Conservation (phyloP, 257 asterid species). For the Ilex aquifolium region DNA sequence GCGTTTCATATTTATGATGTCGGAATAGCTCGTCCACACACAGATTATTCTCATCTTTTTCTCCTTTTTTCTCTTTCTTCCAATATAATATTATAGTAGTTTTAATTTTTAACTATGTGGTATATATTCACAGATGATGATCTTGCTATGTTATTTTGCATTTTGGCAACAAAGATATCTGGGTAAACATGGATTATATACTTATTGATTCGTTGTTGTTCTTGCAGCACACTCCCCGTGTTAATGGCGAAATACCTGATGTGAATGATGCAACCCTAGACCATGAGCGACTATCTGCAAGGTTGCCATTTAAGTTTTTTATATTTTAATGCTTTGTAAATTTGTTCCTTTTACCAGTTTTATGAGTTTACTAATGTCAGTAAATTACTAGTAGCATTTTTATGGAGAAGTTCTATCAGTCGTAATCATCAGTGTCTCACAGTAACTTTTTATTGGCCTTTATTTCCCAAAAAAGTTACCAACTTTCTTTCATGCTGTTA, state of each 20-base stretch:
- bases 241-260: slow-evolving; percentile 72
- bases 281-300: slow-evolving; percentile 75
- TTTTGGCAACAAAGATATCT: slow-evolving; percentile 8
- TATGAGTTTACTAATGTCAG: too few relatives aligned
- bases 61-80: not conserved
- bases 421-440: too few relatives aligned
- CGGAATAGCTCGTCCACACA: too few relatives aligned
- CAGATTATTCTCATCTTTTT: too few relatives aligned
- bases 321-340: not conserved
- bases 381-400: too few relatives aligned
- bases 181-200: not conserved
- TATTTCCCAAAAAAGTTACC: too few relatives aligned
- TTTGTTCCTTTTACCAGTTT: not conserved
- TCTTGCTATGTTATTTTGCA: not conserved
- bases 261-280: slow-evolving; percentile 78
- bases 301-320: slow-evolving; percentile 43
- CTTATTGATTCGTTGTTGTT: slow-evolving; percentile 23
- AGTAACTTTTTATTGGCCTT: too few relatives aligned
- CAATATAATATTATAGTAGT: not conserved
- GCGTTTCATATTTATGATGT: too few relatives aligned
- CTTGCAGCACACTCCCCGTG: slow-evolving; percentile 93
- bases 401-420: too few relatives aligned
- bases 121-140: too few relatives aligned
- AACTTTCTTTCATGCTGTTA: too few relatives aligned
- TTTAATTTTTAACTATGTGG: too few relatives aligned